Percentiles rank a stretch among this genome's conserved stretches.
phyloP scores from a whole-genome alignment of 331 rosid genomes.

The Quercus tomentella region DNA sequence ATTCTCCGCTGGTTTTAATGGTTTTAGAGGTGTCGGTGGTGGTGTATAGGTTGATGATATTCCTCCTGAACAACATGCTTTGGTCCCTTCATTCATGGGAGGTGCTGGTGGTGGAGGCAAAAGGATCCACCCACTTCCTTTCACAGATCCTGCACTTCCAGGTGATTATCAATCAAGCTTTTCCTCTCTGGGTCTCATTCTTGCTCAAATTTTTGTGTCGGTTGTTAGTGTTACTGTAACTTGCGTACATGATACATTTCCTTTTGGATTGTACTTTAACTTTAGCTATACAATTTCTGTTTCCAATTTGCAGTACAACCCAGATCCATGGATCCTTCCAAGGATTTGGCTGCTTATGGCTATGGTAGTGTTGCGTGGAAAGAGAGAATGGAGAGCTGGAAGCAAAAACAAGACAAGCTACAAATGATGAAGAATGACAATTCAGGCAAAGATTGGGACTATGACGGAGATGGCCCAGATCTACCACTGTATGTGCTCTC shows the following conservation, averaged over 20 bases:
- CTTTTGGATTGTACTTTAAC: background rate
- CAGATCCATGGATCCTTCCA: slow-evolving; percentile 39
- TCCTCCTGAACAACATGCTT: slow-evolving; percentile 30
- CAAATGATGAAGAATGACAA: slow-evolving; percentile 24
- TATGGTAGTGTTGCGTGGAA: slow-evolving; percentile 42
- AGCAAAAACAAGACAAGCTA: slow-evolving; percentile 22
- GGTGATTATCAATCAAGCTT: background rate
- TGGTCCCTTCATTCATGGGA: slow-evolving; percentile 27
- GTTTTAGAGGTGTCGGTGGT: background rate
- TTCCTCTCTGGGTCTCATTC: background rate
- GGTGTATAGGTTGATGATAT: slow-evolving; percentile 22
- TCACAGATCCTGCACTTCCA: slow-evolving; percentile 25
- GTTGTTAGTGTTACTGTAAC: background rate
- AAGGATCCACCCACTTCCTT: slow-evolving; percentile 22
- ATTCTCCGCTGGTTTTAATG: background rate
- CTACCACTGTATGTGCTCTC: slow-evolving; percentile 20
- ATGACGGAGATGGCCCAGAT: slow-evolving; percentile 16
- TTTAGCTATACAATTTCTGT: background rate
- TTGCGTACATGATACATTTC: background rate
- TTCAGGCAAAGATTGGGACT: slow-evolving; percentile 17
- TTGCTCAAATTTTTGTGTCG: background rate
- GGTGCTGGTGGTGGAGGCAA: slow-evolving; percentile 17
- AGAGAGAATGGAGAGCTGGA: slow-evolving; percentile 39
- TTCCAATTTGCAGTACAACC: slow-evolving; percentile 21
- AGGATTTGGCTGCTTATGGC: slow-evolving; percentile 31